Conservation (phyloP, 1,139 yeast genomes). For the Nakaseomyces delphensis region DNA sequence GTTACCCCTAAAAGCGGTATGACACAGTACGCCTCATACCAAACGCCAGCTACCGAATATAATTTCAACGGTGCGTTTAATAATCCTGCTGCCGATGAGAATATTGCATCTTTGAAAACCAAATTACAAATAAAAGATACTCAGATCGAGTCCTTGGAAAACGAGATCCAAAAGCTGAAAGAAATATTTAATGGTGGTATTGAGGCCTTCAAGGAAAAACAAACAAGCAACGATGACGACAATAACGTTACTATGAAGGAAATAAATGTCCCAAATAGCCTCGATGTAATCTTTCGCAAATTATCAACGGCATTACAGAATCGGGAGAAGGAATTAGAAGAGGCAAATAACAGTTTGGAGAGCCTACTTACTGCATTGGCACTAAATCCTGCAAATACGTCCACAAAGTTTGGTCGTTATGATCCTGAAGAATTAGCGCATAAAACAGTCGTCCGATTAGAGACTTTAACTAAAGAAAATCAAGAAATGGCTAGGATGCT, state of each 20-base stretch:
- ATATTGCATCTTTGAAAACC: neutral
- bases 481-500: conserved; percentile 60
- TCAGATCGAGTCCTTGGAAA: conserved; percentile 34
- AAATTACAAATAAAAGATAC: conserved; percentile 33
- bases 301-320: conserved; percentile 42
- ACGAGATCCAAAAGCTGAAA: conserved; percentile 32
- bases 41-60: neutral
- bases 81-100: neutral
- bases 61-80: neutral
- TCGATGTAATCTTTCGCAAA: conserved; percentile 29
- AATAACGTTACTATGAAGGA: conserved; percentile 7
- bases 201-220: conserved; percentile 7
- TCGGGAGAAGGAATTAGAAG: conserved; percentile 48
- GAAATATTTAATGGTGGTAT: conserved; percentile 18
- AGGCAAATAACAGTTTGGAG: conserved; percentile 55
- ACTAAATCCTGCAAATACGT: conserved; percentile 36
- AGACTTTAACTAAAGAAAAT: conserved; percentile 59
- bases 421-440: conserved; percentile 76
- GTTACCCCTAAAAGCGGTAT: neutral
- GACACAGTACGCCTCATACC: neutral
- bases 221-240: conserved; percentile 11
- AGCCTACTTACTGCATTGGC: conserved; percentile 50
- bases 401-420: conserved; percentile 45
- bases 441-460: conserved; percentile 57
- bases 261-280: conserved; percentile 18